Conservation (phyloP, 2,329 filamentous ascomycete genomes). For the Lasiodiplodia citricola region DNA sequence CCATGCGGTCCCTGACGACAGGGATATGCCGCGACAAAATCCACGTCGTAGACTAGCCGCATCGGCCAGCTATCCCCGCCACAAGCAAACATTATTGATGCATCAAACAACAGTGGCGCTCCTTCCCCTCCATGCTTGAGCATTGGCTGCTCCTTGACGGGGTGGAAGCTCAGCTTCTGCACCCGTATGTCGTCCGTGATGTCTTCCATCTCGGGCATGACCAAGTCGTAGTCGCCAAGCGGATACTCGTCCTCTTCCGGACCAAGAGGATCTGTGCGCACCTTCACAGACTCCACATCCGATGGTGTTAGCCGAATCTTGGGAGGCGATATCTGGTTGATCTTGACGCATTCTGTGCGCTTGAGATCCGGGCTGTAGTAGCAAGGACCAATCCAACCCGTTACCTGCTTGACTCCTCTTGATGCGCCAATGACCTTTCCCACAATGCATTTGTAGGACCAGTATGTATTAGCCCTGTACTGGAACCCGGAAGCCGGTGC, state of each 20-base stretch:
- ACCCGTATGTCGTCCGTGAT: constrained; percentile 70
- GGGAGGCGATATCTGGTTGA: constrained; percentile 65
- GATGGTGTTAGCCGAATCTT: constrained; percentile 60
- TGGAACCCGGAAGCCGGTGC: constrained; percentile 75
- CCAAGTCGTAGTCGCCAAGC: constrained; percentile 69
- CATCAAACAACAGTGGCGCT: constrained; percentile 45
- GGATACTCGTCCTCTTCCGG: constrained; percentile 66
- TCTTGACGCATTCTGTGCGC: constrained; percentile 71
- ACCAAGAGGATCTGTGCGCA: constrained; percentile 72
- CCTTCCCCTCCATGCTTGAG: constrained; percentile 34
- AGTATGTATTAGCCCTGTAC: constrained; percentile 79
- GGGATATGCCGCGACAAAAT: constrained; percentile 49
- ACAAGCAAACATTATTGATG: constrained; percentile 47
- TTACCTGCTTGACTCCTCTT: constrained; percentile 72
- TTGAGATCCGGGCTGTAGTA: constrained; percentile 70
- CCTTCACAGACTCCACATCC: constrained; percentile 69
- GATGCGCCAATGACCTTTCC: constrained; percentile 72
- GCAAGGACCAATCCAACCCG: constrained; percentile 76
- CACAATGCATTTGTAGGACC: constrained; percentile 73
- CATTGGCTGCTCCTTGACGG: constrained; percentile 45
- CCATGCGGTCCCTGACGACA: constrained; percentile 49
- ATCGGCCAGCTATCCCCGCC: constrained; percentile 47
- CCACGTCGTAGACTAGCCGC: constrained; percentile 46
- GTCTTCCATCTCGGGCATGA: constrained; percentile 62
- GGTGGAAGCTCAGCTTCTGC: constrained; percentile 68